Evolutionary conservation across 331 rosid species (phyloP).

Genomic region (Malus hybrid): DNA sequence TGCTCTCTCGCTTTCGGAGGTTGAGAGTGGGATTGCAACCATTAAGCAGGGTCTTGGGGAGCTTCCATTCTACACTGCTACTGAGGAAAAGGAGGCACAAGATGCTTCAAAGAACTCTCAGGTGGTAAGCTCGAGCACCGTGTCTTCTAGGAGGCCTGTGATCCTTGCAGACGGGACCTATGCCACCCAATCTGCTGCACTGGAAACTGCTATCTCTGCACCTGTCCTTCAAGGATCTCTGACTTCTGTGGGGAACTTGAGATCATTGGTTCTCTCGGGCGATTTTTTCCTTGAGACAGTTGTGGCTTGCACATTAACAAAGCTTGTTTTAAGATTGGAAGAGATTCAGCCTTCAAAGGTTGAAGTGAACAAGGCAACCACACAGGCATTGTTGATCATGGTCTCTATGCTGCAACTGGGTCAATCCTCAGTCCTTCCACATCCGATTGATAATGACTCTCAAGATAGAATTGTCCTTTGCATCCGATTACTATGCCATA

Average conservation of each 20-base stretch:
- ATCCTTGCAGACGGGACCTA: slow-evolving; percentile 96
- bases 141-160: slow-evolving; percentile 93
- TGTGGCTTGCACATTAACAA: slow-evolving; percentile 77
- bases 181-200: slow-evolving; percentile 97
- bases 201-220: slow-evolving; percentile 85
- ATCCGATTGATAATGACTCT: slow-evolving; percentile 90
- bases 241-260: slow-evolving; percentile 74
- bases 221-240: slow-evolving; percentile 77
- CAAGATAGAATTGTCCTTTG: slow-evolving; percentile 78
- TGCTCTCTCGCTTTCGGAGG: slow-evolving; percentile 85
- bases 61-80: slow-evolving; percentile 67
- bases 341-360: slow-evolving; percentile 85
- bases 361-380: slow-evolving; percentile 65
- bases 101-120: slow-evolving; percentile 48
- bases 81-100: slow-evolving; percentile 78
- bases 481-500: slow-evolving; percentile 67
- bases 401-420: slow-evolving; percentile 95
- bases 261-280: slow-evolving; percentile 85
- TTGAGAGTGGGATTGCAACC: slow-evolving; percentile 65
- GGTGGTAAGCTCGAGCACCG: slow-evolving; percentile 51
- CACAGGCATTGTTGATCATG: slow-evolving; percentile 68
- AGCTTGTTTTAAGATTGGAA: slow-evolving; percentile 81
- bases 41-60: slow-evolving; percentile 94
- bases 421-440: slow-evolving; percentile 75
- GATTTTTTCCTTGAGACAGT: slow-evolving; percentile 95